Evolutionary conservation across 2,329 filamentous ascomycete genomes (phyloP).

Genomic region (Penicillium sp.): DNA sequence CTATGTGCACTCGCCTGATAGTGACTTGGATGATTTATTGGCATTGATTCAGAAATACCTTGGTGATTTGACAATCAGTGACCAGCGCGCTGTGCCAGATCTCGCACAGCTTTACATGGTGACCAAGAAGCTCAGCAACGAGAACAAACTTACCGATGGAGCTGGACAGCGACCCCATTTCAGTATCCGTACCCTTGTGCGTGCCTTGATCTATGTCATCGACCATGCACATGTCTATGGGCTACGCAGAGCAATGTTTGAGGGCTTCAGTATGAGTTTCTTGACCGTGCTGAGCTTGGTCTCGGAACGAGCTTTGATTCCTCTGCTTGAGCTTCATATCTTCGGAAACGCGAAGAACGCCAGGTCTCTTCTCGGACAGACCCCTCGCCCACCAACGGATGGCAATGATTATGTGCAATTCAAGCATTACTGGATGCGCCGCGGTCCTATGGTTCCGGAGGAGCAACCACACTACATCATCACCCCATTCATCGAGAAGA

Average conservation of each 20-base stretch:
- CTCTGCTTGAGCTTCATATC: slow-evolving; percentile 76
- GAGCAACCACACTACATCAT: slow-evolving; percentile 91
- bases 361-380: slow-evolving; percentile 71
- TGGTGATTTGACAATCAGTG: slow-evolving; percentile 65
- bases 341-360: slow-evolving; percentile 68
- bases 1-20: slow-evolving; percentile 88
- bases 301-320: slow-evolving; percentile 75
- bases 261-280: slow-evolving; percentile 98
- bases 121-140: slow-evolving; percentile 75
- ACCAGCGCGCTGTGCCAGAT: slow-evolving; percentile 72
- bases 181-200: slow-evolving; percentile 88
- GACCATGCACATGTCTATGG: slow-evolving; percentile 82
- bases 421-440: slow-evolving; percentile 85
- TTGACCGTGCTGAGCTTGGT: slow-evolving; percentile 79
- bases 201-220: slow-evolving; percentile 82
- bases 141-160: slow-evolving; percentile 86
- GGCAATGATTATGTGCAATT: slow-evolving; percentile 77
- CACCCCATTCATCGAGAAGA: slow-evolving; percentile 90
- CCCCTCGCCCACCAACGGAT: slow-evolving; percentile 73
- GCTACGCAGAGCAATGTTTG: slow-evolving; percentile 78
- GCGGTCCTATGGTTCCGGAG: slow-evolving; percentile 64
- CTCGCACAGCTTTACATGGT: slow-evolving; percentile 85
- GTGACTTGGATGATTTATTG: slow-evolving; percentile 78
- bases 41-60: slow-evolving; percentile 88
- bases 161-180: slow-evolving; percentile 96